Base-by-base conservation (phyloP, 139 green algal species). In the Diplosphaera chodatii region DNA sequence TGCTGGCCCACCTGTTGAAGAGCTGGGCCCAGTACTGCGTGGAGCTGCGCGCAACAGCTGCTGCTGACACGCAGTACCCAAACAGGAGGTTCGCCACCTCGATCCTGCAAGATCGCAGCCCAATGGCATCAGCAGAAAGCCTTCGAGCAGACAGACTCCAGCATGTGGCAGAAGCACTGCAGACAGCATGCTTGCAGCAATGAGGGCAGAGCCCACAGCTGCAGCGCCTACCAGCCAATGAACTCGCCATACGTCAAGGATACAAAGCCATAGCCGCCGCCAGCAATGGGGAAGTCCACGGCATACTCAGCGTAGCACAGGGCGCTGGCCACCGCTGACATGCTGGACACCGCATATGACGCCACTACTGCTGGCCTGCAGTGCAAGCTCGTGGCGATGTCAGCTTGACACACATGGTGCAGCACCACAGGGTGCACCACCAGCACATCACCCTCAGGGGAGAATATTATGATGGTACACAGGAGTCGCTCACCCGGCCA, bases 291-390 rank as follows among this genome's bases (percentile, higher is more conserved):
- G 25, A 94, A 65, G 64, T 91, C 84, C 0, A 84, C 81, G 1
- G 91, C 89, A 73, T 92, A 97, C 81, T 97, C 92, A 15, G 89
- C 74, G 76, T 97, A 97, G 73, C 84, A 92, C 27, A 97, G 73
- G 16, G 88, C 89, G 0, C 84, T 91, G 25, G 97, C 78, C 64
- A 94, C 63, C 18, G 90, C 88, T 1, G 91, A 90, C 4, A 88
- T 22, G 1, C 68, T 78, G 1, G 82, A 73, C 1, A 92, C 20
- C 2, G 76, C 59, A 65, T 87, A 95, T 25, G 84, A 91, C 6
- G 91, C 13, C 1, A 90, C 67, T 23, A 94, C 83, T 1, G 74
- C 68, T 0, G 85, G 85, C 40, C 74, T 73, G 72, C 40, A 71
- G 20, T 28, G 10, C 31, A 55, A 18, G 40, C 37, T 21, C 10